Percentiles rank a stretch among this genome's conserved stretches.
phyloP scores from a whole-genome alignment of 2,329 filamentous ascomycete genomes.

The Cladosporium halotolerans region DNA sequence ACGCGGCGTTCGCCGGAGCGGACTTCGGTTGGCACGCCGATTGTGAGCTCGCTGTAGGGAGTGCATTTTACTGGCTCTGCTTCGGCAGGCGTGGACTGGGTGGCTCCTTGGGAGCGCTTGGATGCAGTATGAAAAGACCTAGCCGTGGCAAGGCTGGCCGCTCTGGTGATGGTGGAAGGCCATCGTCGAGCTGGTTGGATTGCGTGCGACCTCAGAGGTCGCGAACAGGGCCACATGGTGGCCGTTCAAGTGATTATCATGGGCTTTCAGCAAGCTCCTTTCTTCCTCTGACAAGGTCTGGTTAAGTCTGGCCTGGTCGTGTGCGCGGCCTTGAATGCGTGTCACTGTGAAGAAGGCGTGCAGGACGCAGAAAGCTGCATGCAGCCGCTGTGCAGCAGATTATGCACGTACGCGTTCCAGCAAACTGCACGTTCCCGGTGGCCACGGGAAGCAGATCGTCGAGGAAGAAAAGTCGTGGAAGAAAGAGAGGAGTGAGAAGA shows the following conservation, averaged over 20 bases:
- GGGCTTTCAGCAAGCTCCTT: neutral
- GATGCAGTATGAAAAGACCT: slow-evolving; percentile 19
- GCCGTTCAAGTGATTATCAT: slow-evolving; percentile 18
- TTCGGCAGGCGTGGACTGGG: slow-evolving; percentile 4
- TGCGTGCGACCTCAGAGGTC: slow-evolving; percentile 23
- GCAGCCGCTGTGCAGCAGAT: too few relatives aligned
- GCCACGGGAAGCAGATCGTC: too few relatives aligned
- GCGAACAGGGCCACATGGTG: slow-evolving; percentile 25
- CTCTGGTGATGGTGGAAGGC: slow-evolving; percentile 6
- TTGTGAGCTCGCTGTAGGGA: slow-evolving; percentile 65
- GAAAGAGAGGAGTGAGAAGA: too few relatives aligned
- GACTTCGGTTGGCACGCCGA: slow-evolving; percentile 76
- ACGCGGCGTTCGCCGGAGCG: slow-evolving; percentile 74
- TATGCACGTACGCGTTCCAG: too few relatives aligned
- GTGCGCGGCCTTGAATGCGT: neutral
- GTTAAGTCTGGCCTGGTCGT: neutral
- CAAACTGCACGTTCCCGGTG: too few relatives aligned
- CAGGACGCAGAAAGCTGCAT: too few relatives aligned
- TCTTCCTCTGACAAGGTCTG: too few relatives aligned
- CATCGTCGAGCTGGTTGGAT: slow-evolving; percentile 3
- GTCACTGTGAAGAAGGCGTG: too few relatives aligned
- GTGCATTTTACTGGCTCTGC: slow-evolving; percentile 24
- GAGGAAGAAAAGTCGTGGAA: too few relatives aligned
- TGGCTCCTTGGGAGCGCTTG: slow-evolving; percentile 16
- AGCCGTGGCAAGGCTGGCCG: slow-evolving; percentile 12